Evolutionary conservation across 768 basidiomycete species (phyloP), one percentile per base, ranked within the genome.

Genomic region (Kwoniella shandongensis): DNA sequence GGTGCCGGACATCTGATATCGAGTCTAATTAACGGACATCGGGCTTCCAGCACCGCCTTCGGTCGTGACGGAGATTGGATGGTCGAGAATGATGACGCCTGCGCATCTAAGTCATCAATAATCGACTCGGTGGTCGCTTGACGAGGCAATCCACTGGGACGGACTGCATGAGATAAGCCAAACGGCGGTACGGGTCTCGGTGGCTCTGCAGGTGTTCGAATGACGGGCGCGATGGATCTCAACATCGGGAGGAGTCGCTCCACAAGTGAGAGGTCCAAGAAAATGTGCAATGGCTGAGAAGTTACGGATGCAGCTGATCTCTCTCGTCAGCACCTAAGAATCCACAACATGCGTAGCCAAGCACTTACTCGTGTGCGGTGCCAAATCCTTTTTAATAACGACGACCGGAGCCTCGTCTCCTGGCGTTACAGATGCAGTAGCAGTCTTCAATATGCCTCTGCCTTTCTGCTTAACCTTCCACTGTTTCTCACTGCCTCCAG

Each of bases 1-100:
- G 85, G 85, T 27, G 88, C 80, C 4, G 86, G 84, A 68, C 83
- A 85, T 44, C 88, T 83, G 46, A 87, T 69, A 70, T 91, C 83
- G 20, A 87, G 42, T 18, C 91, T 84, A 42, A 91, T 68, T 76
- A 86, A 78, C 13, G 83, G 76, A 29, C 85, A 79, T 18, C 72
- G 74, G 38, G 87, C 63, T 1, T 69, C 66, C 2, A 83, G 40
- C 45, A 66, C 23, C 8, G 48, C 29, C 18, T 52, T 51, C 13
- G 42, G 13, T 1, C 8, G 18, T 4, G 52, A n/a, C 8, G 27
- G n/a, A 12, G 49, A 48, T 47, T 51, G 50, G 10, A 62, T 39
- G 4, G 65, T 63, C 1, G 54, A 54, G 20, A 52, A 51, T 4
- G 65, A 69, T 1, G 65, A 61, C 11, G 66, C 60, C 48, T 80